These are phyloP conservation scores for Pseudisothecium myosuroides DNA, from an alignment of 225 moss, liverwort and hornwort genomes.

Conservation along the genomic window DNA sequence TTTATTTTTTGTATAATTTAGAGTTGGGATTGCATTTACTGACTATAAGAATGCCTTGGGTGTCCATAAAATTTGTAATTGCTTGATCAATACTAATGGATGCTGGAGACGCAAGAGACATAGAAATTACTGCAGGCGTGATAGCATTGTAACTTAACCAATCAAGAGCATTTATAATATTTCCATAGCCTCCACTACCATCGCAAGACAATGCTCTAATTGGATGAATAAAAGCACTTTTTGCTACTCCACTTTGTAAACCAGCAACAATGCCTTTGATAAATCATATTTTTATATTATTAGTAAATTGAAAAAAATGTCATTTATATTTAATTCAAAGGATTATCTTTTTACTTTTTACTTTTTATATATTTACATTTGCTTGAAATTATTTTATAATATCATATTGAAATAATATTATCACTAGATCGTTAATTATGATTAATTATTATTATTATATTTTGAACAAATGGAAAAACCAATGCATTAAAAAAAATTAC, in stretches of 20 bases:
- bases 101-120: slow-evolving; percentile 71
- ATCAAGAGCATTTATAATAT: slow-evolving; percentile 61
- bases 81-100: slow-evolving; percentile 97
- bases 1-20: no score
- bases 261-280: slow-evolving; percentile 65
- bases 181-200: slow-evolving; percentile 68
- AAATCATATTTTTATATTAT: no score
- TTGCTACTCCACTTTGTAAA: slow-evolving; percentile 80
- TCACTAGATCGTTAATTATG: not conserved
- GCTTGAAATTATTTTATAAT: not conserved
- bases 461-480: no score
- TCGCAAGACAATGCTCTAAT: slow-evolving; percentile 67
- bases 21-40: not conserved
- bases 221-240: slow-evolving; percentile 66
- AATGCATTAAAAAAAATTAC: no score
- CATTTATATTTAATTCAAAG: not conserved
- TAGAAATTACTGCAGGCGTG: slow-evolving; percentile 59
- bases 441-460: no score
- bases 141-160: slow-evolving; percentile 61
- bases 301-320: rapidly evolving
- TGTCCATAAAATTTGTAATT: slow-evolving; percentile 43
- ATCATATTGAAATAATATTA: not conserved
- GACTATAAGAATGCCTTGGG: slow-evolving; percentile 46
- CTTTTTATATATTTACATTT: not conserved
- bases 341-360: not conserved